Evolutionary conservation across 2,329 filamentous ascomycete species (phyloP), one percentile per base, ranked within the genome.

Genomic region (Sporothrix humicola): DNA sequence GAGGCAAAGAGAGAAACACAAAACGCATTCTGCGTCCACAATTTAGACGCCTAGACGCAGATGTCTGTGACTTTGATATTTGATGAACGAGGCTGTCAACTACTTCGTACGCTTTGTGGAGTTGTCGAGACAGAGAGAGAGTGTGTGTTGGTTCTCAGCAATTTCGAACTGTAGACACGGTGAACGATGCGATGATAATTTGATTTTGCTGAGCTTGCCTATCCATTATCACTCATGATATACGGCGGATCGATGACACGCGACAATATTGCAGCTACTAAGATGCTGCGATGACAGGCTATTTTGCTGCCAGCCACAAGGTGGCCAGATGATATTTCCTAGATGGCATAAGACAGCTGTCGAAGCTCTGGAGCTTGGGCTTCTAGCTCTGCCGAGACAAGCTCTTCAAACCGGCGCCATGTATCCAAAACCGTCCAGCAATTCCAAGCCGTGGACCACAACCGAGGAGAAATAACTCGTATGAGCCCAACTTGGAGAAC

Each of bases 21-120:
- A 65, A 65, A n/a, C 61, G 9, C 23, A 26, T 48, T 48, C n/a
- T 10, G 26, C 42, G 42, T 48, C 42, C 20, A 66, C 61, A 17
- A 48, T 48, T 46, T 48, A 66, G 61, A 48, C 42, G 61, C 61
- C 42, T 26, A 48, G 61, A 65, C 61, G 42, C 42, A 65, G 42
- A 65, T 61, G 26, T 42, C 31, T 61, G 37, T 31, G 4, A 20
- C 7, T 12, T 9, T 63, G 58, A 31, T 42, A 3, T 61, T 42
- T 56, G 7, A 15, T 17, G 17, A n/a, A 46, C 46, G 59, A 23
- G 17, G n/a, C 31, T 65, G n/a, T 46, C 37, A n/a, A 23, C 37
- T 46, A 2, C 13, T 20, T 26, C 23, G 23, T 26, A 26, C 23
- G 31, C 6, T 46, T 63, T 61, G 17, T 46, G 59, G 31, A 63